These are phyloP conservation scores for Dendrocalamus sinicus DNA, from an alignment of 176 grass and related monocot genomes.

Conservation along the genomic window DNA sequence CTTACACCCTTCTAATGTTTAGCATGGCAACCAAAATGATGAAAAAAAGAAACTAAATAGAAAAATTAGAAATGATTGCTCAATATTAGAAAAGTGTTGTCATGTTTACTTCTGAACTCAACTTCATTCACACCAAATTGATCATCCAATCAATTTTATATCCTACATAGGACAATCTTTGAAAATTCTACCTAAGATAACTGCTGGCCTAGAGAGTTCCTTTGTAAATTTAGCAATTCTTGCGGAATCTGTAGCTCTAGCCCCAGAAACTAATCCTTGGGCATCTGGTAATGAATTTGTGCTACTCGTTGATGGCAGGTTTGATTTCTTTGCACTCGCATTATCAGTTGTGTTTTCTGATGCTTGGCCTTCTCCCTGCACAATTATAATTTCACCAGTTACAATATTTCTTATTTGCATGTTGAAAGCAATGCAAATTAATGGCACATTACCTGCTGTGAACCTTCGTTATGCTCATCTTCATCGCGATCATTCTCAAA, in stretches of 20 bases:
- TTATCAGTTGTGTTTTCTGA: constrained; percentile 52
- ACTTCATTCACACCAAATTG: not conserved
- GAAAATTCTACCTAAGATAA: constrained; percentile 71
- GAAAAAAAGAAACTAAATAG: not conserved
- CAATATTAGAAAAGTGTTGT: not conserved
- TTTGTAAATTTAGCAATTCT: constrained; percentile 81
- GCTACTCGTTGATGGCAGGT: constrained; percentile 61
- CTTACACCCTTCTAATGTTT: not conserved
- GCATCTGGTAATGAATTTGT: constrained; percentile 63
- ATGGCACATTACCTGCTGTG: constrained; percentile 57
- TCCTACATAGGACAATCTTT: not conserved
- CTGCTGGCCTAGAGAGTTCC: constrained; percentile 85
- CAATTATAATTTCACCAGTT: constrained; percentile 11
- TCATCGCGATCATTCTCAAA: constrained; percentile 62
- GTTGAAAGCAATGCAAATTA: constrained; percentile 26
- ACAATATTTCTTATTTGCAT: not conserved
- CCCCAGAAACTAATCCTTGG: constrained; percentile 76
- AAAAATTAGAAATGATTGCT: not conserved
- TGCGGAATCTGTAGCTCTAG: constrained; percentile 95
- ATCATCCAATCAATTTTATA: constrained; percentile 12
- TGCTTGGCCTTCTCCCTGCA: constrained; percentile 58
- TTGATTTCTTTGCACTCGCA: constrained; percentile 56
- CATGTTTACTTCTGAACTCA: not conserved
- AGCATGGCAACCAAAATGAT: constrained; percentile 16
- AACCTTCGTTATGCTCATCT: constrained; percentile 54